Evolutionary conservation across 148 eudicot genomes (phyloP).

Genomic region (Polygonum maritimum): DNA sequence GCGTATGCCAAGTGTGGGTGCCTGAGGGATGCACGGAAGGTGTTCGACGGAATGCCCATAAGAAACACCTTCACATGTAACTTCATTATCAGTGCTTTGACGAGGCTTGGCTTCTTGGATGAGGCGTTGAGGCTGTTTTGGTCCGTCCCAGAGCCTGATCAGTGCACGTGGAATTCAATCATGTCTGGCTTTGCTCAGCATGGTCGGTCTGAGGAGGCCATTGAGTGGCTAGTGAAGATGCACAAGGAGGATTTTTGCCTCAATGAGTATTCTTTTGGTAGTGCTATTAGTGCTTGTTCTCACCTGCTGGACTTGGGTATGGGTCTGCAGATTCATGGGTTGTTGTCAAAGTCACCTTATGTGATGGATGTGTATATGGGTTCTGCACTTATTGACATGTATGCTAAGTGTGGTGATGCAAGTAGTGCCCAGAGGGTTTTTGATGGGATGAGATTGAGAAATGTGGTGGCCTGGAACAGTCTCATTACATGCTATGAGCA

Average conservation of each 20-base stretch:
- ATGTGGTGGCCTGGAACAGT: constrained; percentile 80
- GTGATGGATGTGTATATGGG: constrained; percentile 61
- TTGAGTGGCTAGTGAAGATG: constrained; percentile 56
- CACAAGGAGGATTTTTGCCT: constrained; percentile 42
- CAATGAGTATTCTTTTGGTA: constrained; percentile 62
- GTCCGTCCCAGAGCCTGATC: constrained; percentile 55
- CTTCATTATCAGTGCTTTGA: constrained; percentile 37
- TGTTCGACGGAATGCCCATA: constrained; percentile 64
- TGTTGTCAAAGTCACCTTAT: constrained; percentile 37
- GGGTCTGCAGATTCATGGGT: constrained; percentile 63
- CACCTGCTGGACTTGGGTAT: constrained; percentile 39
- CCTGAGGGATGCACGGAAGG: constrained; percentile 35
- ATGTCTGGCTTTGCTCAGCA: constrained; percentile 69
- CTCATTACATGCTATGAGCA: constrained; percentile 83
- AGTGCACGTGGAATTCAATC: constrained; percentile 86
- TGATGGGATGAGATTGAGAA: constrained; percentile 53
- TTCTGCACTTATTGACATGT: constrained; percentile 84
- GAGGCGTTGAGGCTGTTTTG: constrained; percentile 45
- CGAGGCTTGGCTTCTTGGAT: constrained; percentile 37
- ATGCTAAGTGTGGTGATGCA: constrained; percentile 63
- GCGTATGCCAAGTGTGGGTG: constrained; percentile 55
- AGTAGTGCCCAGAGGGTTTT: constrained; percentile 49
- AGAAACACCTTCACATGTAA: constrained; percentile 61
- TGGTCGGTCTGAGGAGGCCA: constrained; percentile 42
- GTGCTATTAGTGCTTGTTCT: constrained; percentile 83